Evolutionary conservation across 768 basidiomycete genomes (phyloP).

Genomic region (Pholiota microspora): DNA sequence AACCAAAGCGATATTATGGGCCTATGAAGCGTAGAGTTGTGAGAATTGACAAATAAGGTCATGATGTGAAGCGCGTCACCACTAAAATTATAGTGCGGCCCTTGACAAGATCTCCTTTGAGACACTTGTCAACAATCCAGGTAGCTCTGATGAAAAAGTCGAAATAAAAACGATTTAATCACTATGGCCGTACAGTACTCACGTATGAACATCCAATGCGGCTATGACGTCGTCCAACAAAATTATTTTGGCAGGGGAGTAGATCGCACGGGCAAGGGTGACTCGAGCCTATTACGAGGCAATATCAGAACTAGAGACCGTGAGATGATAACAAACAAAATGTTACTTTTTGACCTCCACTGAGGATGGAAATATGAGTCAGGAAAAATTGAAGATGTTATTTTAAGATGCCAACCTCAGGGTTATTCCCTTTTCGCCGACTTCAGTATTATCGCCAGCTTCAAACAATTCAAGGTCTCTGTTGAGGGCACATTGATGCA

Average conservation of each 20-base stretch:
- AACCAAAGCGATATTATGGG: constrained; percentile 31
- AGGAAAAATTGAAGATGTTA: too few species aligned
- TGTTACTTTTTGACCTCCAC: constrained; percentile 42
- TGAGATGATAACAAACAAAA: constrained; percentile 26
- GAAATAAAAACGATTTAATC: background rate
- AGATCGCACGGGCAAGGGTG: constrained; percentile 43
- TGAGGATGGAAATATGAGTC: too few species aligned
- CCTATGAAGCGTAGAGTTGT: background rate
- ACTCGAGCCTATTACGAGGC: constrained; percentile 48
- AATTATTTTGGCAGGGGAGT: constrained; percentile 55
- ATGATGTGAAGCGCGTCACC: constrained; percentile 26
- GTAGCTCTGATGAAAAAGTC: constrained; percentile 5
- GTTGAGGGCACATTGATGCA: constrained; percentile 72
- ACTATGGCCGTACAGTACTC: constrained; percentile 5
- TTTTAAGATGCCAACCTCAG: constrained; percentile 23
- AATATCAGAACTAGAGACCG: too few species aligned
- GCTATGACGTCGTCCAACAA: constrained; percentile 74
- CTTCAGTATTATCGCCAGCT: constrained; percentile 66
- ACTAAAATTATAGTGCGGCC: constrained; percentile 82
- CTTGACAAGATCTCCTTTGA: constrained; percentile 70
- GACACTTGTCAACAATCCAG: constrained; percentile 62
- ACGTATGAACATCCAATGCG: constrained; percentile 47
- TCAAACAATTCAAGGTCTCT: constrained; percentile 67
- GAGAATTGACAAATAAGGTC: background rate
- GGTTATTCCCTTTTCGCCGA: constrained; percentile 68